Percentiles rank a stretch among this genome's conserved stretches.
Conservation (phyloP, 495 filamentous ascomycete species). For the Cercophora sp. region DNA sequence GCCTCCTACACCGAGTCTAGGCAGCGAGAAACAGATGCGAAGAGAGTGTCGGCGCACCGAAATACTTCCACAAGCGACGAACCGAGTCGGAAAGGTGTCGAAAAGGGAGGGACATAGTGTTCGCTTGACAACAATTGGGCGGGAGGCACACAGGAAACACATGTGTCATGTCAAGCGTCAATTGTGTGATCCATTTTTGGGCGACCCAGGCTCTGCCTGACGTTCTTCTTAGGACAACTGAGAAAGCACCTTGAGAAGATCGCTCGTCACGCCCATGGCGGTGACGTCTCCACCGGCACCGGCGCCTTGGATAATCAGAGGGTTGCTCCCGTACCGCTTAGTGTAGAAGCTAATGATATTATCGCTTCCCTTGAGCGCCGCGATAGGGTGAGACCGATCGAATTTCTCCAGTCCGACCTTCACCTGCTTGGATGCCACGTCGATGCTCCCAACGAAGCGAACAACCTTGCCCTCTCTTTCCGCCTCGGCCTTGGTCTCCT, state of each 20-base stretch:
- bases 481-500: slow-evolving; percentile 69
- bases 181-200: not conserved
- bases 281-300: slow-evolving; percentile 94
- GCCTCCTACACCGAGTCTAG: slow-evolving; percentile 9
- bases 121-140: too few relatives aligned
- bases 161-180: too few relatives aligned
- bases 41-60: not conserved
- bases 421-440: slow-evolving; percentile 68
- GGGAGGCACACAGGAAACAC: too few relatives aligned
- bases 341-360: slow-evolving; percentile 99
- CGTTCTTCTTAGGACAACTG: slow-evolving; percentile 31
- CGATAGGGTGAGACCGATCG: slow-evolving; percentile 78
- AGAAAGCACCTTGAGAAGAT: slow-evolving; percentile 78
- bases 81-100: too few relatives aligned
- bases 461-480: slow-evolving; percentile 87
- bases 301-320: slow-evolving; percentile 89
- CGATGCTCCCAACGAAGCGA: slow-evolving; percentile 88
- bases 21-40: too few relatives aligned
- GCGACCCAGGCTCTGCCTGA: too few relatives aligned
- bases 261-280: slow-evolving; percentile 89
- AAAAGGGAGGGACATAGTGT: too few relatives aligned
- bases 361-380: slow-evolving; percentile 89
- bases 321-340: slow-evolving; percentile 82
- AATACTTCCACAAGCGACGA: too few relatives aligned
- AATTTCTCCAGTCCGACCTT: slow-evolving; percentile 90